Conservation (phyloP, 305 asterid species). For the Fraxinus angustifolia region DNA sequence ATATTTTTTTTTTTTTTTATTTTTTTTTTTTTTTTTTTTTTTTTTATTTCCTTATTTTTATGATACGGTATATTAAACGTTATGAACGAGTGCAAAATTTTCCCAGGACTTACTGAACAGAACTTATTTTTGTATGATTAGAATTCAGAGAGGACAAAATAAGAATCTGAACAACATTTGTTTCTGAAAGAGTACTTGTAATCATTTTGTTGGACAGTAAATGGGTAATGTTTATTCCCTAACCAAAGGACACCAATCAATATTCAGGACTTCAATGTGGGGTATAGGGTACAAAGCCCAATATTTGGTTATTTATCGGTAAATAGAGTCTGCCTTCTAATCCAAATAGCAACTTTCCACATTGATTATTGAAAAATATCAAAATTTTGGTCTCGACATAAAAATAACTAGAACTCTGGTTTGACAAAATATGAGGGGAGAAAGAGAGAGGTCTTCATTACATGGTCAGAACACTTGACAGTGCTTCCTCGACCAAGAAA, state of each 20-base stretch:
- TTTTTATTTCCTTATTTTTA: not conserved
- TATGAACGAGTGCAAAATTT: not conserved
- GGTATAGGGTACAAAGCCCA: not conserved
- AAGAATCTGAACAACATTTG: not conserved
- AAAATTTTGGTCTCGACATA: not conserved
- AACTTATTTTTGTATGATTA: not conserved
- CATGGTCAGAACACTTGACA: slow-evolving; percentile 1
- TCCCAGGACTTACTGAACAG: not conserved
- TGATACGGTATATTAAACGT: not conserved
- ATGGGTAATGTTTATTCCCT: not conserved
- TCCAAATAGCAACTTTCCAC: not conserved
- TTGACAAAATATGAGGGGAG: not conserved
- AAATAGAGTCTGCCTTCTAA: not conserved
- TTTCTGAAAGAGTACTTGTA: not conserved
- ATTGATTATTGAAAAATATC: not conserved
- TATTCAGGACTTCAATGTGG: not conserved
- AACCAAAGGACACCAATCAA: not conserved
- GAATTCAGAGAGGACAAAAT: not conserved
- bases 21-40: no score
- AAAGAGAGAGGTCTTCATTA: not conserved
- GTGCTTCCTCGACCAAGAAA: not conserved
- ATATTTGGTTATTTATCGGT: not conserved
- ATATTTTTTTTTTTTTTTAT: no score
- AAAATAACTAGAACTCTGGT: not conserved
- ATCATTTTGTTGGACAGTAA: not conserved